phyloP scores from a whole-genome alignment of 208 protist genomes.

The Crithidia thermophila region DNA sequence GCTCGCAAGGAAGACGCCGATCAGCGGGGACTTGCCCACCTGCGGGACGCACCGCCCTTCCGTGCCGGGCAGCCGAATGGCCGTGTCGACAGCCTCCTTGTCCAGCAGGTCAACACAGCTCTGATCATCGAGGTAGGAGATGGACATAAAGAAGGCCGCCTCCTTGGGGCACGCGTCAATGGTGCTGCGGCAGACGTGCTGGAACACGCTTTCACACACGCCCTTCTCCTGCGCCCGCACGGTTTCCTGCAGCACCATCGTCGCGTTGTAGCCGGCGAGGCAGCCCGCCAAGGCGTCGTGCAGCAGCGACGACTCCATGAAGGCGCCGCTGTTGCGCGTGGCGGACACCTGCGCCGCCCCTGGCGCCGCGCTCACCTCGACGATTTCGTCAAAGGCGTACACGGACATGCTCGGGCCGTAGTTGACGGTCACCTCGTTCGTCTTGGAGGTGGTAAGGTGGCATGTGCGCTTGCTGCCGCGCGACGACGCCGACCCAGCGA shows the following conservation, averaged over 20 bases:
- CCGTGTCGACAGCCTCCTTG: not conserved
- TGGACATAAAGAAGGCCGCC: conserved; percentile 31
- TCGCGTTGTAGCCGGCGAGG: conserved; percentile 33
- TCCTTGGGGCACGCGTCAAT: conserved; percentile 21
- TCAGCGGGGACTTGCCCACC: conserved; percentile 39
- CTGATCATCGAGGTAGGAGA: conserved; percentile 15
- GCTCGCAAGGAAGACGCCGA: conserved; percentile 20
- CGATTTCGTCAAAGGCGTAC: conserved; percentile 33
- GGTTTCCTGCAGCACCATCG: conserved; percentile 39
- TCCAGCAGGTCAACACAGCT: conserved; percentile 27
- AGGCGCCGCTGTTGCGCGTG: conserved; percentile 12
- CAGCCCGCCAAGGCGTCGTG: conserved; percentile 23
- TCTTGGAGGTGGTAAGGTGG: not conserved
- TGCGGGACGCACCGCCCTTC: conserved; percentile 2
- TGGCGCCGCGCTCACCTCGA: conserved; percentile 1
- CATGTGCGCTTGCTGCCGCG: not conserved
- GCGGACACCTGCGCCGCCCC: not conserved
- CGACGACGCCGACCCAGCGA: not conserved
- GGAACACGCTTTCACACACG: conserved; percentile 20
- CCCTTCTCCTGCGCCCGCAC: conserved; percentile 10
- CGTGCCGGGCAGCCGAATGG: not conserved
- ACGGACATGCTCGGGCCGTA: conserved; percentile 8
- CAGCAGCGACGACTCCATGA: conserved; percentile 18
- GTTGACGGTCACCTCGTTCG: conserved; percentile 16
- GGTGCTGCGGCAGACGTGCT: conserved; percentile 18